Evolutionary conservation across 768 basidiomycete species (phyloP).

Genomic region (Zangia roseola): DNA sequence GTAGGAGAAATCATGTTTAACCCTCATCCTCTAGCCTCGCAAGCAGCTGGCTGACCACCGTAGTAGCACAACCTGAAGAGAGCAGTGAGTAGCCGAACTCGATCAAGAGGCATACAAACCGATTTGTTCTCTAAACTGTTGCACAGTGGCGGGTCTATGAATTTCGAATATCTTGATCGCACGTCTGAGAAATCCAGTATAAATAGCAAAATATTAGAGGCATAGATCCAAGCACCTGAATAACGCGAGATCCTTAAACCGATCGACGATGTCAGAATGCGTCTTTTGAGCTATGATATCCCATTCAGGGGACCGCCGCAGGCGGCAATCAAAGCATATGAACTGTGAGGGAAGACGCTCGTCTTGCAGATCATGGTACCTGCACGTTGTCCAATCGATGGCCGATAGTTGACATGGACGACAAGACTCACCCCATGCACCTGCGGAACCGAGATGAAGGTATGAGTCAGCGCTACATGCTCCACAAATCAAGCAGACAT

Average conservation of each 20-base stretch:
- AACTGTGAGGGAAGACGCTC: constrained; percentile 58
- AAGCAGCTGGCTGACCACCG: constrained; percentile 60
- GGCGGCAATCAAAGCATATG: constrained; percentile 74
- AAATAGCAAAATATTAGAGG: background rate
- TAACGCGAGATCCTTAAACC: constrained; percentile 66
- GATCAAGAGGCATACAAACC: constrained; percentile 41
- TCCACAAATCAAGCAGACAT: background rate
- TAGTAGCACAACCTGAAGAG: constrained; percentile 48
- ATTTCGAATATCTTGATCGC: constrained; percentile 70
- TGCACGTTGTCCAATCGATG: constrained; percentile 21
- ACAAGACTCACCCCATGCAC: constrained; percentile 40
- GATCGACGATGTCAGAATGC: constrained; percentile 54
- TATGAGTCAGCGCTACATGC: background rate
- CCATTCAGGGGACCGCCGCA: constrained; percentile 66
- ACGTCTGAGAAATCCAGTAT: constrained; percentile 40
- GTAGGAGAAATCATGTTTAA: constrained; percentile 20
- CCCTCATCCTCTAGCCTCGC: constrained; percentile 73
- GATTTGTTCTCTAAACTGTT: constrained; percentile 58
- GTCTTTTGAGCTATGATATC: constrained; percentile 60
- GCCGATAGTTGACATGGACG: background rate
- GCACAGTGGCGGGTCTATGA: constrained; percentile 40
- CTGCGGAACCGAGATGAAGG: constrained; percentile 9
- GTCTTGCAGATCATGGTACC: constrained; percentile 63
- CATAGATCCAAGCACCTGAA: constrained; percentile 50
- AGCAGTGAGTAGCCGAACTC: constrained; percentile 7